These are phyloP conservation scores for Davidsoniella eucalypti DNA, from an alignment of 2,329 filamentous ascomycete species.

Conservation along the genomic window DNA sequence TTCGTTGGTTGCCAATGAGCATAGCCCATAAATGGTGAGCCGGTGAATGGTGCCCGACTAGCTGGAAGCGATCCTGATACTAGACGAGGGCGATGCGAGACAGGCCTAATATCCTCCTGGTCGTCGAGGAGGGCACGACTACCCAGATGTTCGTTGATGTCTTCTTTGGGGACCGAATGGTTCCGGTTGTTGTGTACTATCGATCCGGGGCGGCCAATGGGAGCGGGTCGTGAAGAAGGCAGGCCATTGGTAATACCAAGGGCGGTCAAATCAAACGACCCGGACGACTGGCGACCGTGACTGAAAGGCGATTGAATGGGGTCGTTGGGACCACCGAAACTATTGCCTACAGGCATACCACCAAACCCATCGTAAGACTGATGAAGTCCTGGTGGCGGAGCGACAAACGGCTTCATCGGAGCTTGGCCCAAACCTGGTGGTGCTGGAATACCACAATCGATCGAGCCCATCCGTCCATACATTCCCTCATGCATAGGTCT, in stretches of 20 bases:
- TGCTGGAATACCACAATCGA: conserved; percentile 2
- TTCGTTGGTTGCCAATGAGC: conserved; percentile 24
- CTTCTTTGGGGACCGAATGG: conserved; percentile 25
- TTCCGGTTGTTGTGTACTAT: conserved; percentile 22
- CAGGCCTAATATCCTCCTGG: conserved; percentile 13
- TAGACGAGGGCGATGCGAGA: background rate
- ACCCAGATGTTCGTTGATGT: conserved; percentile 66
- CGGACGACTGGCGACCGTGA: conserved; percentile 64
- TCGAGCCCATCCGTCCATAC: conserved; percentile 11
- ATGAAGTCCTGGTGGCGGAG: conserved; percentile 5
- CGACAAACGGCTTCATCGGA: conserved; percentile 27
- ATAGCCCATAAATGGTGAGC: conserved; percentile 21
- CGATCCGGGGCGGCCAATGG: conserved; percentile 77
- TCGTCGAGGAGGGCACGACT: conserved; percentile 80
- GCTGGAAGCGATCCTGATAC: background rate
- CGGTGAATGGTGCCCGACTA: conserved; percentile 4
- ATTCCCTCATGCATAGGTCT: conserved; percentile 10
- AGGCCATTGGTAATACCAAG: conserved; percentile 16
- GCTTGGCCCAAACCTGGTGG: conserved; percentile 9
- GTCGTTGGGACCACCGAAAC: background rate
- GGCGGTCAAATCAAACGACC: conserved; percentile 41
- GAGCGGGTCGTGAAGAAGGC: conserved; percentile 60
- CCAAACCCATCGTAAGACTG: conserved; percentile 6
- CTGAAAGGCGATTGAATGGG: conserved; percentile 20
- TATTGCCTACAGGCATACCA: conserved; percentile 5